Conservation (phyloP, 2,329 filamentous ascomycete genomes). For the Amauroascus verrucosus region DNA sequence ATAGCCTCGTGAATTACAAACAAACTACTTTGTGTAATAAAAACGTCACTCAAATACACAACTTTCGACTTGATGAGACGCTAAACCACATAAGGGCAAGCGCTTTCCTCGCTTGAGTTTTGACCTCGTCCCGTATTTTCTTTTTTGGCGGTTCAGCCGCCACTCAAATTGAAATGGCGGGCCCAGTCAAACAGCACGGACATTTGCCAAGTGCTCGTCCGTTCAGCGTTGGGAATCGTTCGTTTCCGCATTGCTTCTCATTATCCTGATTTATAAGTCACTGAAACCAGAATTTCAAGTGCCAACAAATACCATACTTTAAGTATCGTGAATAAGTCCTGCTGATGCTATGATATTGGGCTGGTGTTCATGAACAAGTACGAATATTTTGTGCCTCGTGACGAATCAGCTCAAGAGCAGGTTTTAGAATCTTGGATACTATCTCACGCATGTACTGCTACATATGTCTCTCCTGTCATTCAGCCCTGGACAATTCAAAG, state of each 20-base stretch:
- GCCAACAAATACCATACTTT: too few relatives aligned
- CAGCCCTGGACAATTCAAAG: not conserved
- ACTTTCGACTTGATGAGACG: not conserved
- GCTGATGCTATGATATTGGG: too few relatives aligned
- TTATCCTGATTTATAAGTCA: not conserved
- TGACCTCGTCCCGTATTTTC: slow-evolving; percentile 10
- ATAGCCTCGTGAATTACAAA: not conserved
- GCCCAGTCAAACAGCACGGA: not conserved
- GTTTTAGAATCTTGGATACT: not conserved
- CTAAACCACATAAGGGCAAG: not conserved
- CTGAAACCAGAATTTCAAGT: not conserved
- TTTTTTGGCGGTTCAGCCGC: slow-evolving; percentile 16
- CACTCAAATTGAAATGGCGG: slow-evolving; percentile 9
- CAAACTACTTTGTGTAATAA: not conserved
- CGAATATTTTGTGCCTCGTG: not conserved
- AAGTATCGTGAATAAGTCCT: too few relatives aligned
- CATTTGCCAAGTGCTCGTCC: not conserved
- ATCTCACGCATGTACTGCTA: not conserved
- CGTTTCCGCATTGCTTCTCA: not conserved
- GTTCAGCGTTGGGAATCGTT: not conserved
- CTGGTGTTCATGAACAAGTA: too few relatives aligned
- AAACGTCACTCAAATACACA: not conserved
- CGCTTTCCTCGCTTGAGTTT: not conserved
- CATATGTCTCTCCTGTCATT: not conserved
- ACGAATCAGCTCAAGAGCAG: not conserved